These are phyloP conservation scores for Gossypium australe DNA, from an alignment of 345 rosid genomes.

Conservation along the genomic window DNA sequence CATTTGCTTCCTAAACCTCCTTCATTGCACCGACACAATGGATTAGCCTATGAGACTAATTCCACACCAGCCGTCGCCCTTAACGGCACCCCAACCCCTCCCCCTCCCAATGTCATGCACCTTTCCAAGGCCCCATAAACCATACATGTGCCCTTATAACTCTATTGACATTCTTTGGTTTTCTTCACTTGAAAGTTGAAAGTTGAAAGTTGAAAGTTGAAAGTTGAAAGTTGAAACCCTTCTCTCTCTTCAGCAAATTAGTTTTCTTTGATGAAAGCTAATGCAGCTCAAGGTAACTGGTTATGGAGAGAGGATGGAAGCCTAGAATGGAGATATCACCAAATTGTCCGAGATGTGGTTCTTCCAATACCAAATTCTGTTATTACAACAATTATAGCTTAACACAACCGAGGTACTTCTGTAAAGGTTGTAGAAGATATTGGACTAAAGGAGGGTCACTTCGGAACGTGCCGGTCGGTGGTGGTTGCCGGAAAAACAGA, in stretches of 20 bases:
- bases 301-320: constrained; percentile 51
- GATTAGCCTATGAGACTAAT: constrained; percentile 34
- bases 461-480: constrained; percentile 52
- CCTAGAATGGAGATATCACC: constrained; percentile 41
- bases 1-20: constrained; percentile 35
- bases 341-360: constrained; percentile 58
- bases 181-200: neutral
- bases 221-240: neutral
- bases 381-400: constrained; percentile 74
- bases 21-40: constrained; percentile 34
- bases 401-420: constrained; percentile 59
- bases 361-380: constrained; percentile 58
- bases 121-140: neutral
- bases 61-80: constrained; percentile 23
- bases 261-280: neutral
- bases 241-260: neutral
- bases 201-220: too few relatives aligned
- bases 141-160: constrained; percentile 13
- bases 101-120: constrained; percentile 21
- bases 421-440: constrained; percentile 60
- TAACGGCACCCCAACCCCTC: constrained; percentile 28
- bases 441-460: constrained; percentile 69
- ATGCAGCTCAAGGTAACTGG: neutral
- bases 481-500: constrained; percentile 54
- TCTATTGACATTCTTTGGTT: neutral